Base-by-base conservation (phyloP, 805 yeast genomes). In the Clavispora santaluciae region DNA sequence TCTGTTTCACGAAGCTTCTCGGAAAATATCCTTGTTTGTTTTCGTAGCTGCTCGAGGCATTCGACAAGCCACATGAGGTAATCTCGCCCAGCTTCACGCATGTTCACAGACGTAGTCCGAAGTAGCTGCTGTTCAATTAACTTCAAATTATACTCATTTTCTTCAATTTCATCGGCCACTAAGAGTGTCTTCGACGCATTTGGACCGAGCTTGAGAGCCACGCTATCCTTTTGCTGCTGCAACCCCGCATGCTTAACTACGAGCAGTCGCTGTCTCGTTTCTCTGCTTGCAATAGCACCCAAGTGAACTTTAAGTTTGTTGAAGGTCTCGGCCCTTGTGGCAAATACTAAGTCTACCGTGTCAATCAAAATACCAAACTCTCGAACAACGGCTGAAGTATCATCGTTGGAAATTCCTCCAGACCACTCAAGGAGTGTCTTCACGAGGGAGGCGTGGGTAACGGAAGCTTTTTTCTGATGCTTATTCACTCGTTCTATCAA, bases 111-210 rank as follows among this genome's bases (percentile, higher is more conserved):
- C 17, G 79, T 70, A 0, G 79, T 64, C 35, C 77, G 64, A 7
- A 65, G 60, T 36, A 70, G 64, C 51, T 79, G 84, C 22, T 66
- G 72, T 43, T 74, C 74, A 6, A 76, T 75, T 17, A 78, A 73
- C 40, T 69, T 76, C n/a, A 75, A 62, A 26, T 76, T 70, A 44
- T 72, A 67, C 33, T 67, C 66, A 41, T 72, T 59, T 46, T 75
- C 79, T 53, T 79, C 84, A 24, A 79, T 53, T 39, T 67, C 64
- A 50, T 79, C 86, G 42, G 63, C 64, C 1, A 73, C 57, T 15
- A 76, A 54, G 12, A 69, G 57, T 0, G 77, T 66, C 6, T 56
- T 58, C 13, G 72, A 68, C 22, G 73, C 68, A 36, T 69, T 59
- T 2, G 59, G 72, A 3, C 81, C 82, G 44, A 48, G 54, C 30